These are phyloP conservation scores for Crithidia sp. DNA, from an alignment of 208 protist genomes.

Conservation along the genomic window DNA sequence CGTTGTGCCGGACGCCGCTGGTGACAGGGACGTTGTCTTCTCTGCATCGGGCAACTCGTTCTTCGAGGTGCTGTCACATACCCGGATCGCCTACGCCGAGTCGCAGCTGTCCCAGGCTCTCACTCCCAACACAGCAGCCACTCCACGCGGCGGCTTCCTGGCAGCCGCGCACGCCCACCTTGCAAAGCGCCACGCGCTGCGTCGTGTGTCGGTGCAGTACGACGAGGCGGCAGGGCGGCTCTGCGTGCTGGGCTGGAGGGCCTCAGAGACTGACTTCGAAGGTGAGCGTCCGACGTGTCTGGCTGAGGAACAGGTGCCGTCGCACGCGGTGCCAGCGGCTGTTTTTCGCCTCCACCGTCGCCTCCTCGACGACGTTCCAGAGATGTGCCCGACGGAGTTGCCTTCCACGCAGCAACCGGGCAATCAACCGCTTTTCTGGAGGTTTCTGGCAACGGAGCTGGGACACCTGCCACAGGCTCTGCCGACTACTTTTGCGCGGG, in stretches of 20 bases:
- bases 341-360: slow-evolving; percentile 5
- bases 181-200: background rate
- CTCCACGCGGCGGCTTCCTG: background rate
- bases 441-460: no score
- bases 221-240: background rate
- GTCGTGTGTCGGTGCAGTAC: background rate
- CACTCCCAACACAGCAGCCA: no score
- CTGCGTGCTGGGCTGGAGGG: background rate
- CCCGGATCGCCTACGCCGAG: background rate
- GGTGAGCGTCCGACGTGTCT: background rate
- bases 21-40: background rate
- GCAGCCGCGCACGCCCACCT: background rate
- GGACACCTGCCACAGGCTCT: no score
- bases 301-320: background rate
- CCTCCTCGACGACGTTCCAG: background rate
- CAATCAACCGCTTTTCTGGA: no score
- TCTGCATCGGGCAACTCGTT: background rate
- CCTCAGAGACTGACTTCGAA: no score
- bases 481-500: no score
- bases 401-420: no score
- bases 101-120: background rate
- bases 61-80: background rate
- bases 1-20: no score
- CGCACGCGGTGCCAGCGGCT: background rate
- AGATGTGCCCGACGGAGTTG: no score